Evolutionary conservation across 2,329 filamentous ascomycete genomes (phyloP).

Genomic region (Fusarium luffae): DNA sequence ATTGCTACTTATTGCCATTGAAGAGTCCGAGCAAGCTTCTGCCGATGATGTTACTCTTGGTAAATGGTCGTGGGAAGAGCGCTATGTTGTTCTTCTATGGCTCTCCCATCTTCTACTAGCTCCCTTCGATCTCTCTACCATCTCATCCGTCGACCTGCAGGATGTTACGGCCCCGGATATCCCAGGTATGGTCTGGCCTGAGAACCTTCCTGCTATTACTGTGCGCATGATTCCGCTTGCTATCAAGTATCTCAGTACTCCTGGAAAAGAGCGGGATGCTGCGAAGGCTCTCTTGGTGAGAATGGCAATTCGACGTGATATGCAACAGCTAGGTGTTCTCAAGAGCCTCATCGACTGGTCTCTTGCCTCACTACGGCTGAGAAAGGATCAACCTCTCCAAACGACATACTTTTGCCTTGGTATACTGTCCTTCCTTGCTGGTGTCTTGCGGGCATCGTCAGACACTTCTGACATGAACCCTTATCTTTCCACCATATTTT

Average conservation of each 20-base stretch:
- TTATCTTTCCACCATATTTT: conserved; percentile 74
- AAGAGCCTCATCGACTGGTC: conserved; percentile 77
- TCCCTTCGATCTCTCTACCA: conserved; percentile 89
- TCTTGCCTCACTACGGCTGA: conserved; percentile 66
- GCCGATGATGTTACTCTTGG: conserved; percentile 26
- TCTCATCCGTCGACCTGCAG: conserved; percentile 72
- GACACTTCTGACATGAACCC: conserved; percentile 79
- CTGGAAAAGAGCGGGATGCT: conserved; percentile 90
- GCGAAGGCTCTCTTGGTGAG: conserved; percentile 86
- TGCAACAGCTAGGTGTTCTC: conserved; percentile 81
- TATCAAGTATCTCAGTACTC: conserved; percentile 74
- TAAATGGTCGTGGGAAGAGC: conserved; percentile 82
- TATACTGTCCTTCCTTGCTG: conserved; percentile 81
- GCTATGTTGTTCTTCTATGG: conserved; percentile 90
- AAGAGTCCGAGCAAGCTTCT: conserved; percentile 61
- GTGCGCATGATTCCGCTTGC: conserved; percentile 77
- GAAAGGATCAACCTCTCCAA: conserved; percentile 49
- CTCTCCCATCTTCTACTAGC: conserved; percentile 83
- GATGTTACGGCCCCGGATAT: conserved; percentile 57
- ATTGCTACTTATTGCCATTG: conserved; percentile 78
- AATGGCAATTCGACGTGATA: conserved; percentile 85
- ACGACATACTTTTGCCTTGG: conserved; percentile 83
- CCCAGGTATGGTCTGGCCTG: conserved; percentile 65
- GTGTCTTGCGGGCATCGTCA: conserved; percentile 74
- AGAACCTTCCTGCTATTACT: conserved; percentile 74